phyloP scores from a whole-genome alignment of 805 yeast genomes.

The Wickerhamiella azyma region DNA sequence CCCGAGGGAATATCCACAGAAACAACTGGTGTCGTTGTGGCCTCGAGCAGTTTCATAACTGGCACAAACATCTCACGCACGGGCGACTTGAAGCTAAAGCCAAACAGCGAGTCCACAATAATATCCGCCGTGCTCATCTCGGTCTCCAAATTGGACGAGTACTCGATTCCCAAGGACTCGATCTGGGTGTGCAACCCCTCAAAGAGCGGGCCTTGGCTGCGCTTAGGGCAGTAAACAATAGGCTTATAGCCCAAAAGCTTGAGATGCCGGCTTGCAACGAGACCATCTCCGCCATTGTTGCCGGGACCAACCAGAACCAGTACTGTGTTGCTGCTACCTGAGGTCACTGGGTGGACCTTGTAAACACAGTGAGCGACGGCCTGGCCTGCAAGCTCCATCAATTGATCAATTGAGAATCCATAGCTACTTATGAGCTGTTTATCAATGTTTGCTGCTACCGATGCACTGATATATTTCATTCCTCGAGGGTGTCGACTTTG shows the following conservation, averaged over 20 bases:
- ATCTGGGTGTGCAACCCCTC: conserved; percentile 52
- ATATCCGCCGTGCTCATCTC: conserved; percentile 30
- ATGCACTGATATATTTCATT: not conserved
- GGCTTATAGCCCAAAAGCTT: conserved; percentile 70
- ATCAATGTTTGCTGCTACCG: conserved; percentile 35
- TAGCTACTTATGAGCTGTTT: conserved; percentile 74
- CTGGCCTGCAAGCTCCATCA: conserved; percentile 94
- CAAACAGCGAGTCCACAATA: conserved; percentile 75
- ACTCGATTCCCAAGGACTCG: conserved; percentile 44
- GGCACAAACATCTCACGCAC: conserved; percentile 61
- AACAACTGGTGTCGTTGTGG: conserved; percentile 40
- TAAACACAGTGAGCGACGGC: conserved; percentile 83
- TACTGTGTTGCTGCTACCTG: conserved; percentile 31
- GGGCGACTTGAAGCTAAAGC: conserved; percentile 87
- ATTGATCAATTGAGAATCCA: conserved; percentile 70
- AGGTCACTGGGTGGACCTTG: conserved; percentile 40
- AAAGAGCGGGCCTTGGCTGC: conserved; percentile 44
- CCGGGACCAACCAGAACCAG: conserved; percentile 87
- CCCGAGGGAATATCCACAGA: conserved; percentile 91
- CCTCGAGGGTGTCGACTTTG: not conserved
- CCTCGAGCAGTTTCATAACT: conserved; percentile 32
- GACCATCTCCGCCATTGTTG: conserved; percentile 89
- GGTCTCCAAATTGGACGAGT: conserved; percentile 28
- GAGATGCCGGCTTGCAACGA: conserved; percentile 89
- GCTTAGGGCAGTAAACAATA: conserved; percentile 65